phyloP scores from a whole-genome alignment of 805 yeast genomes.

The Starmerella stigmatis region DNA sequence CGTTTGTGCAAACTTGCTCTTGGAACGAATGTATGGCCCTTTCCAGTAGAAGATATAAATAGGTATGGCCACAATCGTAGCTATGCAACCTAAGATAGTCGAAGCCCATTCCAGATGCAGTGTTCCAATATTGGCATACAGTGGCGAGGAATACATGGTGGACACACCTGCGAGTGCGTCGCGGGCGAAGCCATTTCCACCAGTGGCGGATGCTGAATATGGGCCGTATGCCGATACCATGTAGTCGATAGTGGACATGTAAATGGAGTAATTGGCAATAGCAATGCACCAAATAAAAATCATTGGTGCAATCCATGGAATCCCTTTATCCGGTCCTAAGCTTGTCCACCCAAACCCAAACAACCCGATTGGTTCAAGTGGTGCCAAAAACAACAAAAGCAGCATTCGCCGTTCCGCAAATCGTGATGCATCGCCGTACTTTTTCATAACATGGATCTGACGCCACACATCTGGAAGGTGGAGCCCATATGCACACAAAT shows the following conservation, averaged over 20 bases:
- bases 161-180: conserved; percentile 35
- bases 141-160: conserved; percentile 30
- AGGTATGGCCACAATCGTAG: conserved; percentile 31
- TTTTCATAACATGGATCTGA: conserved; percentile 28
- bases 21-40: conserved; percentile 32
- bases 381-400: conserved; percentile 32
- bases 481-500: conserved; percentile 31
- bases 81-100: conserved; percentile 32
- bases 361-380: conserved; percentile 34
- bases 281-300: conserved; percentile 32
- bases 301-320: conserved; percentile 36
- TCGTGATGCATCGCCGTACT: conserved; percentile 24
- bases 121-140: conserved; percentile 31
- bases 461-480: conserved; percentile 32
- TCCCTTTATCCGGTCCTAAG: conserved; percentile 29
- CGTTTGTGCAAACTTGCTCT: conserved; percentile 32
- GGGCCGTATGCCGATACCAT: conserved; percentile 37
- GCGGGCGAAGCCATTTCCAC: conserved; percentile 37
- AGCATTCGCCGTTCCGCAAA: conserved; percentile 18
- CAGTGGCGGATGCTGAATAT: conserved; percentile 37
- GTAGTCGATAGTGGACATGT: conserved; percentile 37
- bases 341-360: conserved; percentile 37
- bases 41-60: conserved; percentile 34
- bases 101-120: conserved; percentile 34
- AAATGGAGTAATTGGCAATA: conserved; percentile 34